Conservation (phyloP, 73 alveolate species). For the Paramecium sexaurelia region DNA sequence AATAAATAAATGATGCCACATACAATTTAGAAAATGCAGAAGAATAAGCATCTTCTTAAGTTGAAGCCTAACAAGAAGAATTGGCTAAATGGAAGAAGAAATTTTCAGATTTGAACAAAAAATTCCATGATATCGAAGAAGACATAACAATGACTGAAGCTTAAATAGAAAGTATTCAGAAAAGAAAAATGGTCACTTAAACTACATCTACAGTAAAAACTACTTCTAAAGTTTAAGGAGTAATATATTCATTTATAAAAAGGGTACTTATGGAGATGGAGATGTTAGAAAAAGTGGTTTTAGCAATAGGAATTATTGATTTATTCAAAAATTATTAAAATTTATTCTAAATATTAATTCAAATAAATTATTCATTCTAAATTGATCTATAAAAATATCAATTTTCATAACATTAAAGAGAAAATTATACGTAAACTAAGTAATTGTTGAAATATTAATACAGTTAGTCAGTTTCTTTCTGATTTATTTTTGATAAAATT, state of each 20-base stretch:
- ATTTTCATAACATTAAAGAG: not conserved
- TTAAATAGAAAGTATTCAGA: slow-evolving; percentile 13
- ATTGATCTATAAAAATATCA: not conserved
- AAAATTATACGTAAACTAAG: too few relatives aligned
- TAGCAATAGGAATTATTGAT: slow-evolving; percentile 35
- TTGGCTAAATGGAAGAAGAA: slow-evolving; percentile 46
- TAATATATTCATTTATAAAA: not conserved
- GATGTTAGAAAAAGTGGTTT: slow-evolving; percentile 12
- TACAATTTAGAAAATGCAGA: slow-evolving; percentile 8
- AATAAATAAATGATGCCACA: not conserved
- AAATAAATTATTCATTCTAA: not conserved
- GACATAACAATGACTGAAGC: slow-evolving; percentile 31
- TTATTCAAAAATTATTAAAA: not conserved
- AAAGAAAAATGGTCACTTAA: not conserved
- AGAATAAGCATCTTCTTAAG: not conserved
- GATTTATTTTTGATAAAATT: not conserved
- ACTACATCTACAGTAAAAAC: not conserved
- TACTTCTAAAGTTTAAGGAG: not conserved
- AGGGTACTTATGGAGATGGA: not conserved
- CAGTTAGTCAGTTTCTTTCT: too few relatives aligned
- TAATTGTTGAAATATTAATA: too few relatives aligned
- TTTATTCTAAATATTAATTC: not conserved
- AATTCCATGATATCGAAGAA: slow-evolving; percentile 15
- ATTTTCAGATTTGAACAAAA: not conserved
- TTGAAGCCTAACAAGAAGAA: not conserved